These are phyloP conservation scores for Royoungia palumana DNA, from an alignment of 768 basidiomycete species.

Conservation along the genomic window DNA sequence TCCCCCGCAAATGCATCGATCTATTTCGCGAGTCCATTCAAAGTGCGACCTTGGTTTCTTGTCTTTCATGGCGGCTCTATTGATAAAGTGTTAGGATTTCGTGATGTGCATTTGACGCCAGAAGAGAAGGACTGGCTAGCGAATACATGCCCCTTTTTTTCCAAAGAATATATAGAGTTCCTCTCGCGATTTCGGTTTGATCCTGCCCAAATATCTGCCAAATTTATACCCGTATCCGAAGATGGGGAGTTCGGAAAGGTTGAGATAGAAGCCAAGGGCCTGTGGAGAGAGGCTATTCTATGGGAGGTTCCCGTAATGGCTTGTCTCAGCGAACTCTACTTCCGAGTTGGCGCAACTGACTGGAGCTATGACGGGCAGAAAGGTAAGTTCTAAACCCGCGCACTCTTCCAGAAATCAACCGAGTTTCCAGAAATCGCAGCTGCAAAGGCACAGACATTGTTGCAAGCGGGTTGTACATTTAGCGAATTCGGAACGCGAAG, in stretches of 20 bases:
- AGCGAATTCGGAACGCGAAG: slow-evolving; percentile 89
- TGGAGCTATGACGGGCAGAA: slow-evolving; percentile 85
- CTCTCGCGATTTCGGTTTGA: slow-evolving; percentile 67
- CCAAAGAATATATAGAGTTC: slow-evolving; percentile 69
- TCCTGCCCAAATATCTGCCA: slow-evolving; percentile 57
- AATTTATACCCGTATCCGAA: slow-evolving; percentile 56
- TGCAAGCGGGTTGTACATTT: slow-evolving; percentile 63
- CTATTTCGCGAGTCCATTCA: slow-evolving; percentile 53
- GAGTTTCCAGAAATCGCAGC: slow-evolving; percentile 60
- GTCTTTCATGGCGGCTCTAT: slow-evolving; percentile 23
- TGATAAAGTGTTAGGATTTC: slow-evolving; percentile 53
- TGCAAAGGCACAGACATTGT: slow-evolving; percentile 61
- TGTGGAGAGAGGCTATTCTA: slow-evolving; percentile 81
- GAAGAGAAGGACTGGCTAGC: slow-evolving; percentile 68
- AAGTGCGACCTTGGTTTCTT: slow-evolving; percentile 38
- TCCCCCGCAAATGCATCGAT: slow-evolving; percentile 42
- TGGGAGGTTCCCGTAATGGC: slow-evolving; percentile 98
- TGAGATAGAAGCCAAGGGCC: slow-evolving; percentile 69
- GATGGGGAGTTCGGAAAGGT: slow-evolving; percentile 55
- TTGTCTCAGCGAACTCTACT: slow-evolving; percentile 86
- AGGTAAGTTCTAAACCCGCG: slow-evolving; percentile 41
- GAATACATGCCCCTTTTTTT: slow-evolving; percentile 71
- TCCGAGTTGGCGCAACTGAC: slow-evolving; percentile 65
- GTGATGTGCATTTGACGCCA: slow-evolving; percentile 52
- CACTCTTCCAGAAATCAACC: background rate